Conservation (phyloP, 805 yeast species). For the Isabelozyma pseudorhagii region DNA sequence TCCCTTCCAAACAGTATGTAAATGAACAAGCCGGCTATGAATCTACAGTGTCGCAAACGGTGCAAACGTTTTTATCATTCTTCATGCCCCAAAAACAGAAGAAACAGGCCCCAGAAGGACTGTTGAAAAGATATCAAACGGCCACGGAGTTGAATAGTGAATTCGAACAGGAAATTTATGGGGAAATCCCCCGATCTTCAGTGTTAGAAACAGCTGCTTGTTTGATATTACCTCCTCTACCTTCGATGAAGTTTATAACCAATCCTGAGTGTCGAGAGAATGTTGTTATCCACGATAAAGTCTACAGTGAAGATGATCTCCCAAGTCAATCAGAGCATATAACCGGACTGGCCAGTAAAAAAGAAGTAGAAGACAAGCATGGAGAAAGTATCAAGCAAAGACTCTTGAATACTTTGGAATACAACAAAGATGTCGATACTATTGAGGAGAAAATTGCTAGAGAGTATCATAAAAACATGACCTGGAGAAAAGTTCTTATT, state of each 20-base stretch:
- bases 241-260: conserved; percentile 60
- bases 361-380: background rate
- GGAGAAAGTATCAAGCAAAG: conserved; percentile 2
- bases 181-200: conserved; percentile 62
- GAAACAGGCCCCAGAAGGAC: conserved; percentile 7
- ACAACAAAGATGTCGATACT: conserved; percentile 35
- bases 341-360: background rate
- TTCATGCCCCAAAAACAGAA: conserved; percentile 41
- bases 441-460: conserved; percentile 82
- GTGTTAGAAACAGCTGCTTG: conserved; percentile 76
- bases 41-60: conserved; percentile 17
- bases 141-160: conserved; percentile 1
- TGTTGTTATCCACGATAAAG: conserved; percentile 77
- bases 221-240: conserved; percentile 76
- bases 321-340: background rate
- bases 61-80: conserved; percentile 37
- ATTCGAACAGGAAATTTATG: conserved; percentile 13
- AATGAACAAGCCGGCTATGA: conserved; percentile 9
- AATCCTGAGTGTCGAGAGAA: conserved; percentile 65
- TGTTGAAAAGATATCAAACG: conserved; percentile 15
- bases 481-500: conserved; percentile 91
- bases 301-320: conserved; percentile 57
- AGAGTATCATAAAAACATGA: conserved; percentile 77
- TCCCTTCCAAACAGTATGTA: conserved; percentile 13
- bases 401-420: conserved; percentile 21